These are phyloP conservation scores for Monosporozyma unispora DNA, from an alignment of 805 yeast genomes.

Conservation along the genomic window DNA sequence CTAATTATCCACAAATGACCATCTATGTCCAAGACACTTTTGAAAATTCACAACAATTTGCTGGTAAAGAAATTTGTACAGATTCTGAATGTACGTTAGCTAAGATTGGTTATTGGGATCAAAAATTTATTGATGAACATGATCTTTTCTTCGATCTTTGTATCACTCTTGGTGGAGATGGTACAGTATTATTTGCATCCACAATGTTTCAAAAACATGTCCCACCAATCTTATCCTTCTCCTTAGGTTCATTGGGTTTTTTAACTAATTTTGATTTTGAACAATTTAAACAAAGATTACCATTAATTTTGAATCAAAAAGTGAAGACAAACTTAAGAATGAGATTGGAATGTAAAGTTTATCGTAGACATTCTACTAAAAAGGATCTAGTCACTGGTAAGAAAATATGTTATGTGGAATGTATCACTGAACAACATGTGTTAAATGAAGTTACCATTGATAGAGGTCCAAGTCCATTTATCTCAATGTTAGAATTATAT, in stretches of 20 bases:
- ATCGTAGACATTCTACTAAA: slow-evolving; percentile 32
- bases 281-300: slow-evolving; percentile 52
- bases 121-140: slow-evolving; percentile 37
- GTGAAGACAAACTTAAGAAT: slow-evolving; percentile 72
- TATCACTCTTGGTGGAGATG: slow-evolving; percentile 91
- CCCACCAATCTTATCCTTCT: slow-evolving; percentile 83
- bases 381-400: slow-evolving; percentile 38
- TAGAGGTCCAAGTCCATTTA: slow-evolving; percentile 87
- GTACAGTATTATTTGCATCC: slow-evolving; percentile 83
- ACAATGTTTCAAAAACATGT: slow-evolving; percentile 73
- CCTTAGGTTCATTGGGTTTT: slow-evolving; percentile 86
- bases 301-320: slow-evolving; percentile 53
- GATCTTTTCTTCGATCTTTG: slow-evolving; percentile 55
- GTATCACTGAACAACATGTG: slow-evolving; percentile 55
- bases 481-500: slow-evolving; percentile 77
- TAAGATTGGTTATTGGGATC: slow-evolving; percentile 55
- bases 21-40: slow-evolving; percentile 71
- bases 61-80: slow-evolving; percentile 40
- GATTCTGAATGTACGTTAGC: slow-evolving; percentile 37
- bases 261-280: slow-evolving; percentile 76
- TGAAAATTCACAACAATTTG: slow-evolving; percentile 51
- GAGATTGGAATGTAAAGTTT: slow-evolving; percentile 76
- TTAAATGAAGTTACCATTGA: slow-evolving; percentile 84
- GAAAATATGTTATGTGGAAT: slow-evolving; percentile 27
- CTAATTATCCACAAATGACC: slow-evolving; percentile 28